phyloP scores from a whole-genome alignment of 2,329 filamentous ascomycete species.

The Cladophialophora immunda region DNA sequence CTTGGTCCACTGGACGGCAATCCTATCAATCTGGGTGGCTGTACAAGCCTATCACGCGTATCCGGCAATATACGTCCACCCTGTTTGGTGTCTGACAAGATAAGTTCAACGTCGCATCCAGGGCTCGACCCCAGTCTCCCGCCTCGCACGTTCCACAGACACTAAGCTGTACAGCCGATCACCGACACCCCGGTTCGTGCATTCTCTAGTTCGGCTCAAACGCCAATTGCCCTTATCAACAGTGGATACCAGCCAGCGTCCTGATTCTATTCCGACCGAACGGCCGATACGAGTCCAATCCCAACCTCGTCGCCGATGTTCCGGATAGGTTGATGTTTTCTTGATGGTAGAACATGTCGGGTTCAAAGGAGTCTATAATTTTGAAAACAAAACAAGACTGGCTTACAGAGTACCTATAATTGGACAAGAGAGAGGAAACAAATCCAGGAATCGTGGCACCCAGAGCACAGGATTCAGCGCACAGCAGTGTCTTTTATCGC shows the following conservation, averaged over 20 bases:
- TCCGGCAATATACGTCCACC: not conserved
- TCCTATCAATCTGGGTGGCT: slow-evolving; percentile 1
- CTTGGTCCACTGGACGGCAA: not conserved
- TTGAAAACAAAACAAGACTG: not conserved
- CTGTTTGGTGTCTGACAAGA: not conserved
- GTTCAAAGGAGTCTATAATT: not conserved
- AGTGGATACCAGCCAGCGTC: not conserved
- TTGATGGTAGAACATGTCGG: not conserved
- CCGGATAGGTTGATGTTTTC: not conserved
- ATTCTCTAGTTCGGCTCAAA: not conserved
- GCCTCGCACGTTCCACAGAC: not conserved
- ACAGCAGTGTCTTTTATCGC: not conserved
- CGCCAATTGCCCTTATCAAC: not conserved
- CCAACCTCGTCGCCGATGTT: not conserved
- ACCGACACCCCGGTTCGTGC: not conserved
- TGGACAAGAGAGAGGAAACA: not conserved
- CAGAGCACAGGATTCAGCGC: not conserved
- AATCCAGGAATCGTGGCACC: not conserved
- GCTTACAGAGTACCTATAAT: not conserved
- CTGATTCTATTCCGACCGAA: not conserved
- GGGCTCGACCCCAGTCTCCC: no score
- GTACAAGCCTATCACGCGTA: not conserved
- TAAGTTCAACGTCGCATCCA: not conserved
- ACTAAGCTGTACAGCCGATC: not conserved
- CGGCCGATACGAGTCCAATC: not conserved